These are phyloP conservation scores for Euphorbia pulcherrima DNA, from an alignment of 345 rosid genomes.

Conservation along the genomic window DNA sequence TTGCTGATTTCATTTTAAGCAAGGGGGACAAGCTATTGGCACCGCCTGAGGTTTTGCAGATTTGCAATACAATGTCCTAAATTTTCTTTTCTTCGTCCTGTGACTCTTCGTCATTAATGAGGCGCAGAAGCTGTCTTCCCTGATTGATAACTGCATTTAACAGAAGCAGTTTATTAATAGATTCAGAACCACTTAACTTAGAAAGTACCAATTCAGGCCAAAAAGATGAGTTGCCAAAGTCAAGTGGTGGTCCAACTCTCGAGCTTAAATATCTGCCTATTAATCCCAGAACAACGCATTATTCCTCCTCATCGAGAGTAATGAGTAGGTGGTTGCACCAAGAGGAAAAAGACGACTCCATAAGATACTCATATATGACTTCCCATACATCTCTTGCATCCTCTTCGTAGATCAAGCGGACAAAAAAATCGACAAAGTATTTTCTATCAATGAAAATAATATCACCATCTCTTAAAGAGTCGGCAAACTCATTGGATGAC, in stretches of 20 bases:
- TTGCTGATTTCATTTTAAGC: slow-evolving; percentile 36
- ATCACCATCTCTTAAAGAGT: slow-evolving; percentile 74
- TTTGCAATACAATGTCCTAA: slow-evolving; percentile 39
- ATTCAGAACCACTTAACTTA: slow-evolving; percentile 35
- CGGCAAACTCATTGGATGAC: slow-evolving; percentile 79
- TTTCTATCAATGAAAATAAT: slow-evolving; percentile 56
- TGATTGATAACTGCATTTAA: slow-evolving; percentile 57
- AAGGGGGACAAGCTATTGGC: slow-evolving; percentile 35
- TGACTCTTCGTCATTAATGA: slow-evolving; percentile 56
- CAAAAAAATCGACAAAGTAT: slow-evolving; percentile 61
- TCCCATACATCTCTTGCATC: slow-evolving; percentile 70
- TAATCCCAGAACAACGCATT: slow-evolving; percentile 47
- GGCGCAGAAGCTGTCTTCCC: slow-evolving; percentile 58
- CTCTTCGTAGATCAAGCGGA: slow-evolving; percentile 60
- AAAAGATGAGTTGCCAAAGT: slow-evolving; percentile 36
- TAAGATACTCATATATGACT: slow-evolving; percentile 56
- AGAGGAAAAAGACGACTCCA: slow-evolving; percentile 53
- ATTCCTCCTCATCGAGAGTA: slow-evolving; percentile 56
- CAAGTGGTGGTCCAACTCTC: slow-evolving; percentile 23
- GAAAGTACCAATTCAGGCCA: slow-evolving; percentile 63
- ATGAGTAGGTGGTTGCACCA: slow-evolving; percentile 74
- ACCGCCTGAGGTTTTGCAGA: slow-evolving; percentile 37
- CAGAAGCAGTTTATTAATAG: slow-evolving; percentile 62
- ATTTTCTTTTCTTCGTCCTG: slow-evolving; percentile 37
- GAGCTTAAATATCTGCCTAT: slow-evolving; percentile 36